A percentile compares a stretch with the other conserved stretches of the same genome.
phyloP scores from a whole-genome alignment of 768 basidiomycete species.

The Russula foetens region DNA sequence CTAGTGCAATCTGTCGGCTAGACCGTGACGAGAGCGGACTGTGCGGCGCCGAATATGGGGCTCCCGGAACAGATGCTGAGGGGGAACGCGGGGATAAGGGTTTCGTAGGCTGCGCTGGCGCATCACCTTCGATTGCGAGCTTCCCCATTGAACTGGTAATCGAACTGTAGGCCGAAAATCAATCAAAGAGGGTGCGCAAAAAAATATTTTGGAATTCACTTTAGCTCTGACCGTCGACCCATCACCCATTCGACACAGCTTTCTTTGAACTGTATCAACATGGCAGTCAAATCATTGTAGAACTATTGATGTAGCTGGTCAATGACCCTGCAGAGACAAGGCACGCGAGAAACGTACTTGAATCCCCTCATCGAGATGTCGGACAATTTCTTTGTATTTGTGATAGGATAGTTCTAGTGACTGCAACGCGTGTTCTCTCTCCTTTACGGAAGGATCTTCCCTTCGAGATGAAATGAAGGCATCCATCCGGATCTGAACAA shows the following conservation, averaged over 20 bases:
- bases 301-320: constrained; percentile 44
- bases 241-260: constrained; percentile 69
- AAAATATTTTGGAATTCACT: constrained; percentile 33
- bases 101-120: neutral
- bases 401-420: constrained; percentile 78
- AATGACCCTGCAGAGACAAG: neutral
- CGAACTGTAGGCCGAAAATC: constrained; percentile 27
- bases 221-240: constrained; percentile 62
- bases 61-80: neutral
- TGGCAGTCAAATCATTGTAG: constrained; percentile 75
- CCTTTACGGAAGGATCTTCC: constrained; percentile 70
- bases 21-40: neutral
- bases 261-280: constrained; percentile 68
- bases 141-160: constrained; percentile 34
- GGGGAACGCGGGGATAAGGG: constrained; percentile 6
- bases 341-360: constrained; percentile 40
- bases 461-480: constrained; percentile 67
- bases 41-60: neutral
- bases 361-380: constrained; percentile 83
- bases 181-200: neutral
- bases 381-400: constrained; percentile 78
- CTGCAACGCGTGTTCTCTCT: constrained; percentile 75
- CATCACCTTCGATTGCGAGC: constrained; percentile 27
- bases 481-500: constrained; percentile 52
- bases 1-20: constrained; percentile 17